These are phyloP conservation scores for Schizophyllum commune DNA, from an alignment of 1,284 basidiomycete genomes.

Conservation along the genomic window DNA sequence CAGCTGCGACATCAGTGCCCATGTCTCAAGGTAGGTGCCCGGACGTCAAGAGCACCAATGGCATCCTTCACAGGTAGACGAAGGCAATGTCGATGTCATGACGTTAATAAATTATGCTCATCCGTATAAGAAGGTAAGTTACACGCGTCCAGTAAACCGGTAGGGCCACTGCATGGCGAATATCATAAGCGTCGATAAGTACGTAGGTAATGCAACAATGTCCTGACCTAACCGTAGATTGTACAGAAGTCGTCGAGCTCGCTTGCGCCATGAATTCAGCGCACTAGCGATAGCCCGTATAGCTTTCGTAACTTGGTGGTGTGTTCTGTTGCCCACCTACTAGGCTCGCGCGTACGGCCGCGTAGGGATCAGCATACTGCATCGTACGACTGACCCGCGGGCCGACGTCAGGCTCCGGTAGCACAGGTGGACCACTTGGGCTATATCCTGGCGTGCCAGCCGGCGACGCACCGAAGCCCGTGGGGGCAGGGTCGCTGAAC, in stretches of 20 bases:
- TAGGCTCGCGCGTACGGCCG: conserved; percentile 50
- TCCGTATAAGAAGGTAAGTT: neutral
- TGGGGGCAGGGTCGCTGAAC: conserved; percentile 75
- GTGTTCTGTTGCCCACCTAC: conserved; percentile 15
- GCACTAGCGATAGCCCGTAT: conserved; percentile 32
- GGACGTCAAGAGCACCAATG: no score
- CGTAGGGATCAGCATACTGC: conserved; percentile 81
- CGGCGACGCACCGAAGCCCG: conserved; percentile 37
- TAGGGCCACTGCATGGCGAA: neutral
- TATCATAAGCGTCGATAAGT: neutral
- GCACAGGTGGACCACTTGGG: conserved; percentile 18
- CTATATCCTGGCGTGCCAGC: conserved; percentile 1
- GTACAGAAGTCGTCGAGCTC: conserved; percentile 6
- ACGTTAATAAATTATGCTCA: neutral
- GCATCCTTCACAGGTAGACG: no score
- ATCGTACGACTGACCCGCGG: conserved; percentile 75
- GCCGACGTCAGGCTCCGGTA: conserved; percentile 30
- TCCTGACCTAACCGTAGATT: neutral
- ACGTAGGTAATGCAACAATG: conserved; percentile 1
- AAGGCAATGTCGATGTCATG: no score
- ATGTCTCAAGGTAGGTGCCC: no score
- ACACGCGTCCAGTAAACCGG: neutral
- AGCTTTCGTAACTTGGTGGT: conserved; percentile 45
- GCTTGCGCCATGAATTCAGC: conserved; percentile 3
- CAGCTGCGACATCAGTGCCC: no score